Base-by-base conservation (phyloP, 1,284 basidiomycete genomes). In the Somion occarium region DNA sequence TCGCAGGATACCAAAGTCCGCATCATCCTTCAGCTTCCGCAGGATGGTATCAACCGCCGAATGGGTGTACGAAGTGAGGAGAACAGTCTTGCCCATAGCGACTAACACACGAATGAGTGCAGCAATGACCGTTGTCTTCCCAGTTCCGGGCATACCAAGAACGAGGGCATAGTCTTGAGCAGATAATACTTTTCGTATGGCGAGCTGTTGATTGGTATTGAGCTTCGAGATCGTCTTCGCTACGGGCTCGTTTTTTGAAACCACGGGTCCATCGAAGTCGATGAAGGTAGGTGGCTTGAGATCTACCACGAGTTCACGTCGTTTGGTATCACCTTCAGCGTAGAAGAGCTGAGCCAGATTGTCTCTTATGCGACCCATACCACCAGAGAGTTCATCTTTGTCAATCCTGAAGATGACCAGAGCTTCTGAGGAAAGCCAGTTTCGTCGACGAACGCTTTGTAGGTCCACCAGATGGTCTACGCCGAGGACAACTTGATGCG, bases 141-240 rank as follows among this genome's bases (percentile, higher is more conserved):
- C 96, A 2, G 97, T 98, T 0, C 96, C 96, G 1, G 96, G 96
- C 97, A 99, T 98, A 22, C 96, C 97, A 3, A 98, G 76, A 26
- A 99, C 80, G 43, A 98, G 72, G 0, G 94, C 86, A 64, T 98
- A 99, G 67, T 99, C 95, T 54, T 83, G 73, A 0, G 96, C 91
- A 2, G 75, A 72, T 15, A 98, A 68, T 2, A 89, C 91, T 55
- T 83, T 87, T 25, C 71, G 66, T 64, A 98, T 78, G 0, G 94
- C 95, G 2, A 67, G 67, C 43, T 73, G 66, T 69, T 99, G 97
- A 54, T 87, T 85, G 0, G 67, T 61, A 62, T 98, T 98, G 13
- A 98, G 76, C 26, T 66, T 57, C 2, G 26, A 12, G 5, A 61
- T 27, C 1, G 45, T 43, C 7, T 42, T 11, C 22, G 38, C 25